Evolutionary conservation across 306 rosid genomes (phyloP).

Genomic region (Lagenaria siceraria): DNA sequence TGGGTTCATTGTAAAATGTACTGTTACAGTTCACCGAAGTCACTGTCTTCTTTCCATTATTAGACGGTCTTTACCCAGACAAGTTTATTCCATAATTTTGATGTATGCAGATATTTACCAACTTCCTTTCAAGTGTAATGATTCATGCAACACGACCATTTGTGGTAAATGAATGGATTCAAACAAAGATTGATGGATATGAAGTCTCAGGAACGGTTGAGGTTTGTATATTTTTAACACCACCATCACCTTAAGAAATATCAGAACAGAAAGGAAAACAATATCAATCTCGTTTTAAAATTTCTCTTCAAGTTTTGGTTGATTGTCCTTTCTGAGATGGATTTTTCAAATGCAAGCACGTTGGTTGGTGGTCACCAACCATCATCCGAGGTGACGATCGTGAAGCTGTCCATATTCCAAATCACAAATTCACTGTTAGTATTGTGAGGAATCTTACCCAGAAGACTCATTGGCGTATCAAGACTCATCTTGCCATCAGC

Average conservation of each 20-base stretch:
- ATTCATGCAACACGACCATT: constrained; percentile 90
- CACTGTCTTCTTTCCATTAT: not conserved
- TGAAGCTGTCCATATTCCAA: constrained; percentile 98
- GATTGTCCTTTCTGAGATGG: not conserved
- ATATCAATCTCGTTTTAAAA: not conserved
- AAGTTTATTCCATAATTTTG: constrained; percentile 15
- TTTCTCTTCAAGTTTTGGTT: constrained; percentile 4
- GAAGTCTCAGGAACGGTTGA: constrained; percentile 98
- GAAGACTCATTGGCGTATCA: constrained; percentile 98
- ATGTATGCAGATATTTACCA: constrained; percentile 75
- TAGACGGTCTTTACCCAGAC: not conserved
- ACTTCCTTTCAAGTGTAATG: constrained; percentile 96
- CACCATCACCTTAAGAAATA: not conserved
- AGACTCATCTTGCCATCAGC: constrained; percentile 78
- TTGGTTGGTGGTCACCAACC: constrained; percentile 99
- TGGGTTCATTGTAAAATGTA: not conserved
- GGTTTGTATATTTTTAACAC: constrained; percentile 43
- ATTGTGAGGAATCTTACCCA: constrained; percentile 93
- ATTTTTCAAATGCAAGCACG: constrained; percentile 47
- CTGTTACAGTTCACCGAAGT: not conserved
- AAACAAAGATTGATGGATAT: constrained; percentile 91
- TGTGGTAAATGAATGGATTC: constrained; percentile 89
- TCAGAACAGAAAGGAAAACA: not conserved
- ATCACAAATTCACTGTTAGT: constrained; percentile 90
- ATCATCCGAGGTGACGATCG: constrained; percentile 98